Evolutionary conservation across 208 protist species (phyloP).

Genomic region (Crithidia brevicula): DNA sequence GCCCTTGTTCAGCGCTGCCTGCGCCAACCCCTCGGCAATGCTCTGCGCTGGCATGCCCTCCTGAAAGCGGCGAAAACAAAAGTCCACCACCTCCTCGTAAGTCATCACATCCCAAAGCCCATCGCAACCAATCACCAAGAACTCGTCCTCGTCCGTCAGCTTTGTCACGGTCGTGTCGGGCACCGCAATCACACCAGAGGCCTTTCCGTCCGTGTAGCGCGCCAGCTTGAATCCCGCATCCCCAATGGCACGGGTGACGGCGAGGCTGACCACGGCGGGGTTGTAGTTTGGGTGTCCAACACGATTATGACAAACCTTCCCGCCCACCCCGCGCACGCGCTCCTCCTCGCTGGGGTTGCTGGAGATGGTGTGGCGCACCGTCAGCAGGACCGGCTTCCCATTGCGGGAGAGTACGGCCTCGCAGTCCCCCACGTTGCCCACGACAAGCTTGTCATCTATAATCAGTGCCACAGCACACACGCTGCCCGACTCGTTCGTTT

Average conservation of each 20-base stretch:
- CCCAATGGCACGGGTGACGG: conserved; percentile 94
- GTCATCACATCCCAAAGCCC: conserved; percentile 95
- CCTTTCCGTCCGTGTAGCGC: conserved; percentile 82
- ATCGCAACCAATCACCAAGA: conserved; percentile 93
- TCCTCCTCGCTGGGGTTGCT: conserved; percentile 79
- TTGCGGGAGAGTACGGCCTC: conserved; percentile 84
- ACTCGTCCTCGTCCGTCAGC: conserved; percentile 87
- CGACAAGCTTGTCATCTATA: conserved; percentile 80
- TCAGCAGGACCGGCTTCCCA: conserved; percentile 74
- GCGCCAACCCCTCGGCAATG: conserved; percentile 64
- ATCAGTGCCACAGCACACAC: conserved; percentile 87
- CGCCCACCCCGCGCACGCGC: conserved; percentile 86
- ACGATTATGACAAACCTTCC: conserved; percentile 91
- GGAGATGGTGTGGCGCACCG: conserved; percentile 82
- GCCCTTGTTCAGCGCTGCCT: conserved; percentile 79
- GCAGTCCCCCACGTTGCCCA: conserved; percentile 90
- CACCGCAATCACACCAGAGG: conserved; percentile 78
- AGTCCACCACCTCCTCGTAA: conserved; percentile 88
- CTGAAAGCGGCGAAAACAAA: conserved; percentile 70
- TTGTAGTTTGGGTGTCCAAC: conserved; percentile 94
- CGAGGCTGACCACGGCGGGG: conserved; percentile 88
- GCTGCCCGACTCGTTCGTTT: conserved; percentile 86
- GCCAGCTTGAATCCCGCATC: conserved; percentile 94
- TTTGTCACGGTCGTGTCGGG: conserved; percentile 67
- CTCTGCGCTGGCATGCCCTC: conserved; percentile 52